Evolutionary conservation across 805 yeast species (phyloP).

Genomic region (Myxozyma neotropica): DNA sequence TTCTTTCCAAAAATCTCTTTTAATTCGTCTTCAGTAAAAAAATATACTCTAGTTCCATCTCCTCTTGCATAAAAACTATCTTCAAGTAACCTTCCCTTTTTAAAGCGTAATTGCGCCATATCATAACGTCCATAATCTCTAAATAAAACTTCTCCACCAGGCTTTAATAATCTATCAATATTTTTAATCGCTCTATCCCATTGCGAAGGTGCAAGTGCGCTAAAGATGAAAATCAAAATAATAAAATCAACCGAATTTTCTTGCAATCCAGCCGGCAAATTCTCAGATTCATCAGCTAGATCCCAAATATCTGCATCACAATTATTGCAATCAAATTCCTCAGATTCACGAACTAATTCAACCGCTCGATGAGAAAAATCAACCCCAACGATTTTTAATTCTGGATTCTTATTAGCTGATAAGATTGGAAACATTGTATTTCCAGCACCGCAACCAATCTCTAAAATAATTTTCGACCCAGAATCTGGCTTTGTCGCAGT

Average conservation of each 20-base stretch:
- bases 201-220: conserved; percentile 88
- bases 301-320: conserved; percentile 96
- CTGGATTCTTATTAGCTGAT: conserved; percentile 77
- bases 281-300: conserved; percentile 71
- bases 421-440: conserved; percentile 92
- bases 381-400: conserved; percentile 74
- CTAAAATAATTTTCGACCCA: conserved; percentile 75
- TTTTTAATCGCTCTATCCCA: conserved; percentile 83
- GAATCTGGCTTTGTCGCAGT: conserved; percentile 67
- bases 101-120: conserved; percentile 91
- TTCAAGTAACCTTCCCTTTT: conserved; percentile 79
- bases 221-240: conserved; percentile 92
- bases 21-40: conserved; percentile 92
- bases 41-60: conserved; percentile 96
- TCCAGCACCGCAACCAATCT: conserved; percentile 98
- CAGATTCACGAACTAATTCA: conserved; percentile 71
- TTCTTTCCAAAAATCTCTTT: conserved; percentile 66
- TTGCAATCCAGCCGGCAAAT: conserved; percentile 81
- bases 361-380: conserved; percentile 92
- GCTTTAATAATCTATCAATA: conserved; percentile 72
- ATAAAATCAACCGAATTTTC: conserved; percentile 84
- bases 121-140: conserved; percentile 97
- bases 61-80: conserved; percentile 96
- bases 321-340: conserved; percentile 51
- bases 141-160: conserved; percentile 87